A percentile compares a stretch with the other conserved stretches of the same genome.
These are phyloP conservation scores for Boletus tylopilopsis DNA, from an alignment of 768 basidiomycete genomes.

Conservation along the genomic window DNA sequence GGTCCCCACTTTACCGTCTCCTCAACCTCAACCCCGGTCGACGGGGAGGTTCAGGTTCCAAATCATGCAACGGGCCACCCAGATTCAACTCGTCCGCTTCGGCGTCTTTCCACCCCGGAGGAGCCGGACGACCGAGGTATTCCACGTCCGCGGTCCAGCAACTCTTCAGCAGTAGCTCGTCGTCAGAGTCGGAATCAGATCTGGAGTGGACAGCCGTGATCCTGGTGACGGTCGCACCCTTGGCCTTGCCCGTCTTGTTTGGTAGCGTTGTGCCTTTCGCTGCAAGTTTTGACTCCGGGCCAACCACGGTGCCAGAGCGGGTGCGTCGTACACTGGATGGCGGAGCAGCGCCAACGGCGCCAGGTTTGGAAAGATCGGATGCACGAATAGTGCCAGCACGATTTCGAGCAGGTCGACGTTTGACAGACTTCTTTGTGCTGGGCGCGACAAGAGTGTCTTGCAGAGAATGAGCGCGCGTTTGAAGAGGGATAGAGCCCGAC, in stretches of 20 bases:
- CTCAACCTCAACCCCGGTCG: conserved; percentile 9
- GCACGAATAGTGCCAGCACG: conserved; percentile 51
- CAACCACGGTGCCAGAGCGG: conserved; percentile 48
- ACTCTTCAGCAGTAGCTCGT: conserved; percentile 20
- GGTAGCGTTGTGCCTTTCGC: background rate
- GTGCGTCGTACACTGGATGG: conserved; percentile 35
- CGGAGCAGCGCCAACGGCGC: background rate
- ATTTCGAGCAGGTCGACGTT: conserved; percentile 22
- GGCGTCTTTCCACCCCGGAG: background rate
- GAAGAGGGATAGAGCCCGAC: background rate
- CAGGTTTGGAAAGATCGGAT: conserved; percentile 36
- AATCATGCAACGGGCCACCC: conserved; percentile 7
- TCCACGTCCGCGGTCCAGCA: conserved; percentile 21
- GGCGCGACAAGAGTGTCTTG: conserved; percentile 9
- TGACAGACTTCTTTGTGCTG: conserved; percentile 10
- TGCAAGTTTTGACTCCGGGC: conserved; percentile 25
- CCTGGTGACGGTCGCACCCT: background rate
- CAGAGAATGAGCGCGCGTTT: conserved; percentile 22
- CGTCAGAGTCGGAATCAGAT: conserved; percentile 21
- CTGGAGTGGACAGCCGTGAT: conserved; percentile 1
- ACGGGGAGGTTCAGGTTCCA: conserved; percentile 6
- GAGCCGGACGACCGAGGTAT: conserved; percentile 18
- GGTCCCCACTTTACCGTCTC: conserved; percentile 5
- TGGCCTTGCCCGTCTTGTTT: background rate
- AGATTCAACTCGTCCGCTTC: conserved; percentile 31